Conservation (phyloP, 2,329 filamentous ascomycete genomes). For the Calonectria honghensis region DNA sequence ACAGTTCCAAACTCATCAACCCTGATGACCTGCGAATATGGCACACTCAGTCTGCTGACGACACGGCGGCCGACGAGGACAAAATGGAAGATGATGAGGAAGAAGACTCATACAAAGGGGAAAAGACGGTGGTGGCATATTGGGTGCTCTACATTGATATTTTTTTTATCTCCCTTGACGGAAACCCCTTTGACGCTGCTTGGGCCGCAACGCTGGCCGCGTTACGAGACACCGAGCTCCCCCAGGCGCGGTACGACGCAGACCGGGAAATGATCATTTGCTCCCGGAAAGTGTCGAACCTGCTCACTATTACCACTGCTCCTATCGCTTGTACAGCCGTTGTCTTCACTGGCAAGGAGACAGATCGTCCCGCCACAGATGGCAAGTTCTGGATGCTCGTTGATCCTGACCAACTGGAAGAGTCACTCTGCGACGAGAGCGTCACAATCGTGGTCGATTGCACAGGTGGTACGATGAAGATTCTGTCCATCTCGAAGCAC, state of each 20-base stretch:
- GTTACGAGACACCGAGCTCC: constrained; percentile 84
- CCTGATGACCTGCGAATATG: constrained; percentile 83
- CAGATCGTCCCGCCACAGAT: constrained; percentile 62
- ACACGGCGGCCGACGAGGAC: constrained; percentile 67
- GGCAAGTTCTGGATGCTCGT: constrained; percentile 84
- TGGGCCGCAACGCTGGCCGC: constrained; percentile 91
- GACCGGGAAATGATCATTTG: constrained; percentile 89
- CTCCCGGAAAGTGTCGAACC: constrained; percentile 73
- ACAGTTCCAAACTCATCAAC: constrained; percentile 80
- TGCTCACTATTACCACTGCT: constrained; percentile 77
- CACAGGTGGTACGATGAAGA: constrained; percentile 69
- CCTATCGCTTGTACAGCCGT: constrained; percentile 87
- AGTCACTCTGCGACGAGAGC: constrained; percentile 87
- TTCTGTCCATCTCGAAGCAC: constrained; percentile 87
- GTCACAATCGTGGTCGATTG: constrained; percentile 88
- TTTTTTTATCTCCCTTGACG: constrained; percentile 94
- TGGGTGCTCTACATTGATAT: constrained; percentile 97
- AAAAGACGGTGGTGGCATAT: constrained; percentile 82
- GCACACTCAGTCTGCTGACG: constrained; percentile 72
- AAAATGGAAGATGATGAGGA: constrained; percentile 62
- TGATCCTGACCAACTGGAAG: constrained; percentile 94
- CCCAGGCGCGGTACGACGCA: constrained; percentile 86
- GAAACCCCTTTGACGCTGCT: constrained; percentile 92
- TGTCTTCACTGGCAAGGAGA: constrained; percentile 82
- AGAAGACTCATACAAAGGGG: constrained; percentile 58